These are phyloP conservation scores for Boletus pseudopeckii DNA, from an alignment of 768 basidiomycete species.

Conservation along the genomic window DNA sequence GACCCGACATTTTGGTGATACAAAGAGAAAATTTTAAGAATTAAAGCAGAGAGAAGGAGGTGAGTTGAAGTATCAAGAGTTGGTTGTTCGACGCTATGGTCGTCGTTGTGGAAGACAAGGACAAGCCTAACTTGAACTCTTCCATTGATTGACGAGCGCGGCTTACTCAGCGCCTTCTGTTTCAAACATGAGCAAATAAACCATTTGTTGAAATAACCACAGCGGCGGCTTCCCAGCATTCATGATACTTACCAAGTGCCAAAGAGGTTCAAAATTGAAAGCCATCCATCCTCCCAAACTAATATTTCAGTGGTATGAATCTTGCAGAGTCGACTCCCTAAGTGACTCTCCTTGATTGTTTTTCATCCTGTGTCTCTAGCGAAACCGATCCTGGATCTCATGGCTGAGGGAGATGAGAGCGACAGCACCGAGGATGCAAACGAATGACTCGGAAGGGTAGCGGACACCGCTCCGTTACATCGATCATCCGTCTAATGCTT, in stretches of 20 bases:
- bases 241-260: not conserved
- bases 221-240: not conserved
- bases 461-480: too few relatives aligned
- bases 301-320: too few relatives aligned
- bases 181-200: slow-evolving; percentile 23
- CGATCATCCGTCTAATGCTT: too few relatives aligned
- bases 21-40: not conserved
- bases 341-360: too few relatives aligned
- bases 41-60: not conserved
- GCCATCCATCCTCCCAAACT: too few relatives aligned
- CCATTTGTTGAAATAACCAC: not conserved
- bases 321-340: too few relatives aligned
- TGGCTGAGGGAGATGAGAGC: too few relatives aligned
- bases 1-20: slow-evolving; percentile 35
- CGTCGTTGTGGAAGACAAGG: slow-evolving; percentile 9
- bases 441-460: too few relatives aligned
- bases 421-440: too few relatives aligned
- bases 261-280: too few relatives aligned
- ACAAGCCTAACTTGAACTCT: not conserved
- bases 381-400: too few relatives aligned
- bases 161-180: slow-evolving; percentile 17
- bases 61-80: not conserved
- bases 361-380: too few relatives aligned
- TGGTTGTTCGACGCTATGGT: slow-evolving; percentile 6
- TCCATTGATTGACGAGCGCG: not conserved